Evolutionary conservation across 768 basidiomycete genomes (phyloP), one percentile per base, ranked within the genome.

Genomic region (Rhizopogon salebrosus): DNA sequence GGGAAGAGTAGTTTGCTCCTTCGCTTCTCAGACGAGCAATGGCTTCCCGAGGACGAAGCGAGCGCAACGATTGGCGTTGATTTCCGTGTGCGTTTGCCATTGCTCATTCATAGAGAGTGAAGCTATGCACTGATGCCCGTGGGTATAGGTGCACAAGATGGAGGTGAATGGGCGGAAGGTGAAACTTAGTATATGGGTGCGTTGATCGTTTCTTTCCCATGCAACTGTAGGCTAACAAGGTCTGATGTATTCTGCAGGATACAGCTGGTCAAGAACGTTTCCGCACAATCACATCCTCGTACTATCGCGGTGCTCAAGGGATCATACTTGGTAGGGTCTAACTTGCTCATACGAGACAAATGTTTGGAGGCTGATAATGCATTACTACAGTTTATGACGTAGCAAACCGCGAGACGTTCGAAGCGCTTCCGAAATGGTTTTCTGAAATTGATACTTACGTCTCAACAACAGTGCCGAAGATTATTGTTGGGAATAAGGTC

Each of bases 241-340:
- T 40, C 52, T 22, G 53, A 60, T 23, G 27, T 20, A n/a, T 22
- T 22, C 22, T 34, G 52, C 38, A 94, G 92, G 92, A 97, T 61
- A 95, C 93, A 0, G 92, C 94, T 46, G 95, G 97, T 0, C 95
- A 98, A 68, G 97, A 99, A 70, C 84, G 95, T 5, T 99, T 98
- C 65, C 79, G 93, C 41, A 97, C 95, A 3, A 87, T 99, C 60
- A 98, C 97, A 4, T 88, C 88, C 2, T 92, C 89, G 8, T 99
- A 98, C 62, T 99, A 98, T 64, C 81, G 97, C 26, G 89, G 89
- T 2, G 89, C 89, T 40, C 88, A 92, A 59, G 89, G 89, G 6
- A 80, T 91, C 48, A 87, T 92, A 61, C 77, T 92, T 42, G 86
- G 87, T 84, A 51, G 4, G 71, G 59, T 22, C n/a, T 40, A 18